Evolutionary conservation across 2,329 filamentous ascomycete genomes (phyloP).

Genomic region (Chrysoporthe deuterocubensis): DNA sequence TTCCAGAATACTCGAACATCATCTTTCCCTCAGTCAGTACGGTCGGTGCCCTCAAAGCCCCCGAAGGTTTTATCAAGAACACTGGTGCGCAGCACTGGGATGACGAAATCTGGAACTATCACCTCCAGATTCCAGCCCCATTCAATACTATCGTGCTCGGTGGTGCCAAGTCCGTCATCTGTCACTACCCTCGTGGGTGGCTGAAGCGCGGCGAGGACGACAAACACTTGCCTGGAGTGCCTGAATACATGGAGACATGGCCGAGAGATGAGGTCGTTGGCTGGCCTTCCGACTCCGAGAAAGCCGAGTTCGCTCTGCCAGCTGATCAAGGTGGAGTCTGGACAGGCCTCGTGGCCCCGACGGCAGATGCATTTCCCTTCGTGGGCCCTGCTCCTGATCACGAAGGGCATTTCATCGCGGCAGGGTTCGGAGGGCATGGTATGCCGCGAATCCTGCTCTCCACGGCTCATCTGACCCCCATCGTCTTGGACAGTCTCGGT

Average conservation of each 20-base stretch:
- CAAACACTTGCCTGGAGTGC: slow-evolving; percentile 34
- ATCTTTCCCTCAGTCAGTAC: slow-evolving; percentile 28
- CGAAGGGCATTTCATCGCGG: slow-evolving; percentile 34
- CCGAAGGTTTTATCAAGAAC: slow-evolving; percentile 36
- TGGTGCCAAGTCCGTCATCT: slow-evolving; percentile 34
- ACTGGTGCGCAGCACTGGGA: slow-evolving; percentile 40
- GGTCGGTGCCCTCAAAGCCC: slow-evolving; percentile 38
- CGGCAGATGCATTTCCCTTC: slow-evolving; percentile 33
- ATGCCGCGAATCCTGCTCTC: slow-evolving; percentile 40
- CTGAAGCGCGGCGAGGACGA: slow-evolving; percentile 35
- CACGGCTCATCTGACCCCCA: slow-evolving; percentile 35
- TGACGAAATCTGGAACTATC: slow-evolving; percentile 38
- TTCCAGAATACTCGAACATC: slow-evolving; percentile 28
- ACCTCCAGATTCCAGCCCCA: slow-evolving; percentile 38
- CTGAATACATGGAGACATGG: slow-evolving; percentile 38
- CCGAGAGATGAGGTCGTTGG: slow-evolving; percentile 34
- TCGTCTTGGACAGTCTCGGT: slow-evolving; percentile 33
- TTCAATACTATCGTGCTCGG: slow-evolving; percentile 38
- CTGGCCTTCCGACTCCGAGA: slow-evolving; percentile 32
- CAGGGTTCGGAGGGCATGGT: slow-evolving; percentile 36
- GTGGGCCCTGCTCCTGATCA: slow-evolving; percentile 34
- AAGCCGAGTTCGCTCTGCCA: slow-evolving; percentile 28
- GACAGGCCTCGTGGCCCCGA: slow-evolving; percentile 34
- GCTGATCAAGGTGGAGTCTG: slow-evolving; percentile 36
- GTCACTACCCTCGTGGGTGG: slow-evolving; percentile 34